Percentiles rank a stretch among this genome's conserved stretches.
Evolutionary conservation across 306 rosid species (phyloP).

Genomic region (Fragaria nilgerrensis): DNA sequence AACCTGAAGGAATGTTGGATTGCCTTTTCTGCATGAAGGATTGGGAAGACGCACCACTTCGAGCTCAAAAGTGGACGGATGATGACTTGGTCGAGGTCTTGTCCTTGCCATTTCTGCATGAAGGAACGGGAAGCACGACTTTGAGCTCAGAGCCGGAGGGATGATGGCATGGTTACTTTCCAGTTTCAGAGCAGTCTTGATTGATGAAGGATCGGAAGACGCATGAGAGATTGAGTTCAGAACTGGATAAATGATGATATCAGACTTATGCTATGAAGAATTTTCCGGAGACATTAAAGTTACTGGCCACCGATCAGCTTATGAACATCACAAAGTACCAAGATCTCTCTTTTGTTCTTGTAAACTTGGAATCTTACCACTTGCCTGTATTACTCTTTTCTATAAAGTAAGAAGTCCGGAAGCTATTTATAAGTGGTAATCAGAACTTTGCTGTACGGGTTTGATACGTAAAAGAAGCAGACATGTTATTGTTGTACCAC

Average conservation of each 20-base stretch:
- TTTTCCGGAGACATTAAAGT: neutral
- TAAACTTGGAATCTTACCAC: neutral
- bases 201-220: neutral
- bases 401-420: neutral
- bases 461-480: neutral
- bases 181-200: neutral
- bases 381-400: neutral
- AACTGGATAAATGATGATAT: neutral
- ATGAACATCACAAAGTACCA: neutral
- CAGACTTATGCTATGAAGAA: neutral
- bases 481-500: neutral
- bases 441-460: neutral
- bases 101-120: too few relatives aligned
- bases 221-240: neutral
- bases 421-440: neutral
- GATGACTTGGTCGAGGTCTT: neutral
- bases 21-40: slow-evolving; percentile 6
- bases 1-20: neutral
- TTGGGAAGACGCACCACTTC: neutral
- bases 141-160: too few relatives aligned
- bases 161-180: neutral
- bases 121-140: too few relatives aligned
- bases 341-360: neutral
- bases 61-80: neutral
- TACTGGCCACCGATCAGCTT: neutral